phyloP scores from a whole-genome alignment of 169 alveolate species.

The Theileria orientalis region DNA sequence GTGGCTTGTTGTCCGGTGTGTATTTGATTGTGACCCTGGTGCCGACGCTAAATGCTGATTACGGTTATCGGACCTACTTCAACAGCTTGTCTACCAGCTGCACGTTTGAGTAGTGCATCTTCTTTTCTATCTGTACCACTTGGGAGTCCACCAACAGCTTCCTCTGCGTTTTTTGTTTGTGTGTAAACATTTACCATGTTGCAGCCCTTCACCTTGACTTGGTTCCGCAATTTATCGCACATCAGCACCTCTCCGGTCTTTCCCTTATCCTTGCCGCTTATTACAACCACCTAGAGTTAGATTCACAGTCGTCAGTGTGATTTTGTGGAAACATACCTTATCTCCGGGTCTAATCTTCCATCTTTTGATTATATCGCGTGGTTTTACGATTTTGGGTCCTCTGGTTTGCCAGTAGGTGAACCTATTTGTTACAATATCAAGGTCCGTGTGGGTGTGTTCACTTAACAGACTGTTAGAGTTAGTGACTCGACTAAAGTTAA shows the following conservation, averaged over 20 bases:
- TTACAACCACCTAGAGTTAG: slow-evolving; percentile 72
- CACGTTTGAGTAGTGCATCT: slow-evolving; percentile 86
- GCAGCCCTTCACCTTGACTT: slow-evolving; percentile 84
- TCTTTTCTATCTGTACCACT: slow-evolving; percentile 77
- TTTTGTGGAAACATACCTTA: slow-evolving; percentile 23
- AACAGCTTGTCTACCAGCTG: slow-evolving; percentile 82
- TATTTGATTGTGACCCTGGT: slow-evolving; percentile 69
- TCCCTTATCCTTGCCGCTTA: slow-evolving; percentile 84
- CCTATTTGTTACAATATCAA: neutral
- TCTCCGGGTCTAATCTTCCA: slow-evolving; percentile 87
- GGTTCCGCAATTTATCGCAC: slow-evolving; percentile 78
- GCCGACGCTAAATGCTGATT: slow-evolving; percentile 39
- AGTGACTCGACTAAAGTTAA: neutral
- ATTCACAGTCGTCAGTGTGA: neutral
- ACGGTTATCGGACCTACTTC: slow-evolving; percentile 26
- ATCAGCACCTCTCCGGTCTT: slow-evolving; percentile 78
- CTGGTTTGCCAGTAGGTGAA: slow-evolving; percentile 28
- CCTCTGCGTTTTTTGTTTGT: slow-evolving; percentile 31
- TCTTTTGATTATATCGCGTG: slow-evolving; percentile 64
- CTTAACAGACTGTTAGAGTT: neutral
- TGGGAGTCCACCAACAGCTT: slow-evolving; percentile 68
- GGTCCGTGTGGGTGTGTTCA: neutral
- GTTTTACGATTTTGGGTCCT: slow-evolving; percentile 73
- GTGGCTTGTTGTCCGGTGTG: slow-evolving; percentile 65
- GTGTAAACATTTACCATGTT: slow-evolving; percentile 68